Conservation (phyloP, 1,139 yeast species). For the Taphrina populina region DNA sequence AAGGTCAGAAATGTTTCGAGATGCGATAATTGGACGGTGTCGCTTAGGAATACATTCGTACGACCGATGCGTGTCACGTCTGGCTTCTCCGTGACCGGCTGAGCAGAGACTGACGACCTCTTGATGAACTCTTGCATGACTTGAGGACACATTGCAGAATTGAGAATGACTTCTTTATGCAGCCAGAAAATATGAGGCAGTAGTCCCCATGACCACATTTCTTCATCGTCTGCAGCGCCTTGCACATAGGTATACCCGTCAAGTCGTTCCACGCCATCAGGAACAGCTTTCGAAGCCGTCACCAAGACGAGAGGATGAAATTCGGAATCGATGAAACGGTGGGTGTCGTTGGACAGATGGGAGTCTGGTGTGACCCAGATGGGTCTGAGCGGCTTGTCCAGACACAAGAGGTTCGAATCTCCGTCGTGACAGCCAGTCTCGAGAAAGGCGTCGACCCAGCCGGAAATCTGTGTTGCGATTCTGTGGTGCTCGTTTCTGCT, state of each 20-base stretch:
- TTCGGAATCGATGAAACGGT: slow-evolving; percentile 35
- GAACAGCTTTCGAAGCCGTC: slow-evolving; percentile 63
- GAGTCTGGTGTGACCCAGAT: slow-evolving; percentile 68
- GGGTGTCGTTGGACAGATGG: slow-evolving; percentile 43
- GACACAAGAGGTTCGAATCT: slow-evolving; percentile 46
- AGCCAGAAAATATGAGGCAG: slow-evolving; percentile 63
- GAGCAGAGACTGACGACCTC: slow-evolving; percentile 14
- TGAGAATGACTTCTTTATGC: slow-evolving; percentile 45
- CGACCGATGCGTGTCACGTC: not conserved
- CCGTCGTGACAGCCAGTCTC: slow-evolving; percentile 47
- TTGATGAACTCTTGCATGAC: slow-evolving; percentile 44
- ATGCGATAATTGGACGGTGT: not conserved
- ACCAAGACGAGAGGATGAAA: slow-evolving; percentile 55
- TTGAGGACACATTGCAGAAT: slow-evolving; percentile 49
- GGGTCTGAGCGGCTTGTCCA: slow-evolving; percentile 61
- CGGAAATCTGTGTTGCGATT: slow-evolving; percentile 54
- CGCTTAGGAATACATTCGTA: not conserved
- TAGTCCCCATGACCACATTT: slow-evolving; percentile 65
- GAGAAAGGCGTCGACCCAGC: slow-evolving; percentile 52
- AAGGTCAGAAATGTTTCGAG: not conserved
- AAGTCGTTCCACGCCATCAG: slow-evolving; percentile 54
- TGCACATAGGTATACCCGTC: slow-evolving; percentile 65
- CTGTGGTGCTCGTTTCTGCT: slow-evolving; percentile 59
- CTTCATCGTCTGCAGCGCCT: slow-evolving; percentile 94
- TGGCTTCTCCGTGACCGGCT: slow-evolving; percentile 6